Evolutionary conservation across 176 grass and related monocot genomes (phyloP), one percentile per base, ranked within the genome.

Genomic region (Elymus sibiricus): DNA sequence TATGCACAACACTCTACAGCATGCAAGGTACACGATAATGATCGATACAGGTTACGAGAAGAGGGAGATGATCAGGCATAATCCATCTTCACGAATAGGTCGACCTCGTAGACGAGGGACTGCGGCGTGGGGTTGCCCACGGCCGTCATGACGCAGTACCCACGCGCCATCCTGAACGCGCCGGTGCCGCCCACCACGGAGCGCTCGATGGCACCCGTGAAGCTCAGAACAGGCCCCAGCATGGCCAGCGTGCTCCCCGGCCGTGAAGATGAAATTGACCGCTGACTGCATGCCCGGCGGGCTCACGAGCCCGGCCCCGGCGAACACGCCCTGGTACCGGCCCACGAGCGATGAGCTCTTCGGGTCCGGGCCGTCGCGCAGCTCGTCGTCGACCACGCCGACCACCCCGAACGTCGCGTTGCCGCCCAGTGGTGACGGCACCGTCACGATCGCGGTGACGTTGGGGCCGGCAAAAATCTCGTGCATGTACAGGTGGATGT

Each of bases 241-340:
- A 86, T 3, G 11, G 84, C 28, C 28, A 86, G 34, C 34, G 84
- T 79, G 84, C 84, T 70, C 64, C 14, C 84, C 84, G 9, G 74
- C 65, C 16, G 84, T 79, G 76, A 86, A 79, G 11, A 86, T 76
- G 24, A 86, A 5, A 17, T 22, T 72, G 24, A 86, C 9, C 17
- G 66, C 21, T 10, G 84, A 56, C 2, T 44, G 35, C 26, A 68
- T 37, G 31, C 65, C 65, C 65, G 65, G 65, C 65, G 65, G 65
- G 31, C 8, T 68, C 31, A 53, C 24, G 24, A 1, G 37, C 66
- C 10, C 21, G 2, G 44, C 25, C 5, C 55, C 77, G 4, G 25
- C 85, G 37, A 72, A 7, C 2, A 73, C 0, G 8, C 19, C 85
- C 75, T 86, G 85, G 53, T 5, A 78, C 51, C 77, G 64, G 63